A percentile compares a stretch with the other conserved stretches of the same genome.
phyloP scores from a whole-genome alignment of 2,329 filamentous ascomycete genomes.

The Penicillium hesseltinei region DNA sequence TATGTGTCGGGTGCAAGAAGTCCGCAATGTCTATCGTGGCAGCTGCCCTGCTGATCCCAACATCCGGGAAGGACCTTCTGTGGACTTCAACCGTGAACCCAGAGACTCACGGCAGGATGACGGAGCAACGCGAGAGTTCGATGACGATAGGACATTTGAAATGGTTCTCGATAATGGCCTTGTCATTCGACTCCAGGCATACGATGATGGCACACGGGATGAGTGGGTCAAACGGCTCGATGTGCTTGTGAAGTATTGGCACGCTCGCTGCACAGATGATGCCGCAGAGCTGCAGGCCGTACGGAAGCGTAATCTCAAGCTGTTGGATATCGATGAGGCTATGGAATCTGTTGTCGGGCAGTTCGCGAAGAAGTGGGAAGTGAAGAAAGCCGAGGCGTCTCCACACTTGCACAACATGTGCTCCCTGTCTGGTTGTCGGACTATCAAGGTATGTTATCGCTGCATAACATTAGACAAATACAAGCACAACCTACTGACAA shows the following conservation, averaged over 20 bases:
- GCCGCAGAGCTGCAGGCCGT: conserved; percentile 57
- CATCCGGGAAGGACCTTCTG: conserved; percentile 53
- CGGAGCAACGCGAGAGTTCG: conserved; percentile 53
- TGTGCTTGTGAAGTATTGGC: conserved; percentile 62
- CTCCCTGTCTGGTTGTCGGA: conserved; percentile 61
- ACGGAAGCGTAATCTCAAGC: conserved; percentile 57
- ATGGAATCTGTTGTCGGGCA: conserved; percentile 64
- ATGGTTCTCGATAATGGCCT: conserved; percentile 61
- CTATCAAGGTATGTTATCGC: conserved; percentile 48
- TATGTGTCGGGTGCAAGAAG: conserved; percentile 55
- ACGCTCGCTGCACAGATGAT: conserved; percentile 54
- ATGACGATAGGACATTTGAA: conserved; percentile 61
- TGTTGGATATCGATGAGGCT: conserved; percentile 64
- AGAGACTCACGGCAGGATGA: conserved; percentile 51
- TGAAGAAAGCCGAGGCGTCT: conserved; percentile 61
- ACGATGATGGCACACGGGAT: conserved; percentile 55
- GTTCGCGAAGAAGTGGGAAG: conserved; percentile 67
- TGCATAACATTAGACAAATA: not conserved
- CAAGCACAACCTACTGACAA: conserved; percentile 2
- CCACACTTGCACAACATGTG: conserved; percentile 67
- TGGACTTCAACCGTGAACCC: conserved; percentile 55
- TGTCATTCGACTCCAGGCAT: conserved; percentile 60
- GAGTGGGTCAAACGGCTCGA: conserved; percentile 62
- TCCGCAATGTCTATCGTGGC: conserved; percentile 56
- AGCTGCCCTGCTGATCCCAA: conserved; percentile 53